These are phyloP conservation scores for Amauroascus verrucosus DNA, from an alignment of 2,329 filamentous ascomycete genomes.

Conservation along the genomic window DNA sequence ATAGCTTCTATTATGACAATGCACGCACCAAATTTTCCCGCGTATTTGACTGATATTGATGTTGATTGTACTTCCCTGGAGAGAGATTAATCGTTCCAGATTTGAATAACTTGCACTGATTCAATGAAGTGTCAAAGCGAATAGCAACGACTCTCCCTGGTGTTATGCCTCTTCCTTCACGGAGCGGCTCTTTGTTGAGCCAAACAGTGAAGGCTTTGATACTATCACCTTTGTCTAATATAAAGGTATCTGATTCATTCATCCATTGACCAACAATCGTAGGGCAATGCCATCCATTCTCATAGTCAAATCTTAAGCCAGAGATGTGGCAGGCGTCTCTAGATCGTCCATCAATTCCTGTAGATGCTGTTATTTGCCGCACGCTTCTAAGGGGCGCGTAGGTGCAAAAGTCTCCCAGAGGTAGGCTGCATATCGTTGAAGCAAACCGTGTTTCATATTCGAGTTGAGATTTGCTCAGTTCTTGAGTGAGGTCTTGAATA, in stretches of 20 bases:
- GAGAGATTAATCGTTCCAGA: background rate
- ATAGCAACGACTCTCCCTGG: slow-evolving; percentile 6
- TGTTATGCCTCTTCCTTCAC: background rate
- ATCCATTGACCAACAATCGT: slow-evolving; percentile 12
- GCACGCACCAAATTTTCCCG: slow-evolving; percentile 2
- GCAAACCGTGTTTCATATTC: slow-evolving; percentile 7
- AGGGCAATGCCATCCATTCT: slow-evolving; percentile 2
- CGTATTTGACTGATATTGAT: slow-evolving; percentile 1
- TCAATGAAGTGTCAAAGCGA: background rate
- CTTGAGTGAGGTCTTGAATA: background rate
- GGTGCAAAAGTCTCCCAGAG: background rate
- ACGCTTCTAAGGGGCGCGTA: slow-evolving; percentile 6
- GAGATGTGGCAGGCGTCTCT: slow-evolving; percentile 2
- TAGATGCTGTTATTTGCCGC: slow-evolving; percentile 5
- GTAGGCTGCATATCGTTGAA: background rate
- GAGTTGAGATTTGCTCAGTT: background rate
- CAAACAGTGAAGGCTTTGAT: slow-evolving; percentile 5
- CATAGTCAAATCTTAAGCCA: slow-evolving; percentile 11
- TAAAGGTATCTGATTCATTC: slow-evolving; percentile 6
- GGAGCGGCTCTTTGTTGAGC: background rate
- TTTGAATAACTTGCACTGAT: slow-evolving; percentile 1
- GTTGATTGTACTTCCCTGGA: background rate
- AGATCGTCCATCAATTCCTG: background rate
- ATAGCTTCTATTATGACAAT: no score
- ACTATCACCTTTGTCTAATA: background rate